Evolutionary conservation across 192 early-diverging fungal species (phyloP).

Genomic region (Phycomyces nitens): DNA sequence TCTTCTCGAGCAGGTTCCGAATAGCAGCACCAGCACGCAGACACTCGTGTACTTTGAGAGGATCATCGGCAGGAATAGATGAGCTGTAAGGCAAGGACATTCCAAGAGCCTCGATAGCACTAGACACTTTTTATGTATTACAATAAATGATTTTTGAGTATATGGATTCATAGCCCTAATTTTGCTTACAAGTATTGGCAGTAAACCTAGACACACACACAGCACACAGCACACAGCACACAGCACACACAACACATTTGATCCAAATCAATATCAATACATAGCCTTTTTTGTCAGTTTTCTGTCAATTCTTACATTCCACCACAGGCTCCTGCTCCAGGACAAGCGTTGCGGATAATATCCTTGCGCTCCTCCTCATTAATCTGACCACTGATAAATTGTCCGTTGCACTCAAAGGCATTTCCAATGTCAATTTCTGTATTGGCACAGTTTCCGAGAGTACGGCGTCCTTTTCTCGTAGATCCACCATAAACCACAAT

Average conservation of each 20-base stretch:
- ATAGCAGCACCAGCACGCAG: constrained; percentile 78
- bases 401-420: constrained; percentile 92
- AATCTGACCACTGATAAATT: constrained; percentile 88
- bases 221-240: too few species aligned
- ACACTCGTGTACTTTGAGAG: constrained; percentile 89
- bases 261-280: neutral
- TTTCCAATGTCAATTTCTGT: constrained; percentile 82
- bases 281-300: neutral
- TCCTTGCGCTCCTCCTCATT: constrained; percentile 80
- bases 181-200: constrained; percentile 22
- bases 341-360: constrained; percentile 67
- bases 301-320: constrained; percentile 69
- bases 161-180: too few species aligned
- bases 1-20: constrained; percentile 80
- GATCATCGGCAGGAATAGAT: constrained; percentile 86
- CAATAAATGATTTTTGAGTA: neutral
- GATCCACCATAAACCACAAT: constrained; percentile 98
- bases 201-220: neutral
- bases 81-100: constrained; percentile 95
- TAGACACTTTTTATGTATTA: constrained; percentile 62
- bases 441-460: constrained; percentile 52
- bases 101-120: constrained; percentile 96
- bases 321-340: constrained; percentile 94
- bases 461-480: constrained; percentile 70
- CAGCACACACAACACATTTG: too few species aligned